These are phyloP conservation scores for Cystobasidiaceae sp. DNA, from an alignment of 1,284 basidiomycete species.

Conservation along the genomic window DNA sequence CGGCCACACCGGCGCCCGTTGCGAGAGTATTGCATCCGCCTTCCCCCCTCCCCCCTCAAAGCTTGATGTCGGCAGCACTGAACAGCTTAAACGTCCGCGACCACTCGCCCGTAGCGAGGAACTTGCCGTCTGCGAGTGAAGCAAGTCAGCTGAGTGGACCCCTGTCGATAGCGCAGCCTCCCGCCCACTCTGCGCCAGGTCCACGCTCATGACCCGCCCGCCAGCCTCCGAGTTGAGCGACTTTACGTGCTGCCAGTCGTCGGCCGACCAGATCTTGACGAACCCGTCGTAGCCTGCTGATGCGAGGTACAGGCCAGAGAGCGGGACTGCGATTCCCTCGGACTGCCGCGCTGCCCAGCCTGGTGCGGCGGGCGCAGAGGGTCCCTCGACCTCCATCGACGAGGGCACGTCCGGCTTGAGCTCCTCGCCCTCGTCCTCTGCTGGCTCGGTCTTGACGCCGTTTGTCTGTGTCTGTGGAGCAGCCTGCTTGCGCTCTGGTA, in stretches of 20 bases:
- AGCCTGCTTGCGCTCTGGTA: conserved; percentile 42
- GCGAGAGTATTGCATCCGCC: too few species aligned
- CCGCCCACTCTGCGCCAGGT: conserved; percentile 56
- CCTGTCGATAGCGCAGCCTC: too few species aligned
- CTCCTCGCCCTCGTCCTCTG: too few species aligned
- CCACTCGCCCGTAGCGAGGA: conserved; percentile 83
- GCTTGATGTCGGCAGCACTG: conserved; percentile 54
- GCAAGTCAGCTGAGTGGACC: too few species aligned
- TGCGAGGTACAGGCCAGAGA: conserved; percentile 82
- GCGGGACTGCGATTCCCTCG: conserved; percentile 19
- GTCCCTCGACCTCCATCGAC: conserved; percentile 43
- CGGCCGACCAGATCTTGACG: conserved; percentile 94
- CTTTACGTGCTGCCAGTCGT: conserved; percentile 90
- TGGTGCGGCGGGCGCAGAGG: conserved; percentile 47
- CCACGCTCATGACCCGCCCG: conserved; percentile 97
- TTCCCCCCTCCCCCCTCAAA: conserved; percentile 17
- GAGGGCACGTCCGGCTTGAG: conserved; percentile 41
- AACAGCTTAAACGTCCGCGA: conserved; percentile 91
- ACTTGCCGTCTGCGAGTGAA: conserved; percentile 61
- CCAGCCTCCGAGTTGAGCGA: conserved; percentile 79
- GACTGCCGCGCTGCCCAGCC: conserved; percentile 45
- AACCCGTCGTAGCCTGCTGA: conserved; percentile 92
- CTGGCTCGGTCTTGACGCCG: too few species aligned
- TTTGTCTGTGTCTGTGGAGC: too few species aligned
- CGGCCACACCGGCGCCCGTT: too few species aligned